These are phyloP conservation scores for Chernovozyma aurita DNA, from an alignment of 1,139 yeast species.

Conservation along the genomic window DNA sequence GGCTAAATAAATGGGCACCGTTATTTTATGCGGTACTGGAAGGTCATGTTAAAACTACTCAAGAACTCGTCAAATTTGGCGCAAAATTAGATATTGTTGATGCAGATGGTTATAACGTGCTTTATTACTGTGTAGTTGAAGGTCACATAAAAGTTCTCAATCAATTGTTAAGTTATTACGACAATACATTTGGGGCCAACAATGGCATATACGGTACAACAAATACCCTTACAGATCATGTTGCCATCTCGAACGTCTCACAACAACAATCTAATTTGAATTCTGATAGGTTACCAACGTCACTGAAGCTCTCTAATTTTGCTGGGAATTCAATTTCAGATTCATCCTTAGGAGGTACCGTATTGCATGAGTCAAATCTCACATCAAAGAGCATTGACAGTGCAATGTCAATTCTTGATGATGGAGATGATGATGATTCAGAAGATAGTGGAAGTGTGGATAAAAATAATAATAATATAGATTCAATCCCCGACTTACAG, in stretches of 20 bases:
- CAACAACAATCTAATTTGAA: background rate
- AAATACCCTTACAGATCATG: background rate
- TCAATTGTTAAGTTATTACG: conserved; percentile 43
- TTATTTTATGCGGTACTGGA: conserved; percentile 86
- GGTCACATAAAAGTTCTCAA: conserved; percentile 82
- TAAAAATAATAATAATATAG: conserved; percentile 37
- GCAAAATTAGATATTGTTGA: conserved; percentile 74
- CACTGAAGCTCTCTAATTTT: no score
- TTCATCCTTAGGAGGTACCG: background rate
- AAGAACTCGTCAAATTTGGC: conserved; percentile 64
- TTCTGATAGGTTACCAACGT: no score
- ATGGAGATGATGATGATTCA: conserved; percentile 35
- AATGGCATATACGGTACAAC: conserved; percentile 9
- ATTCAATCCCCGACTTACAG: conserved; percentile 82
- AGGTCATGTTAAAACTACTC: conserved; percentile 72
- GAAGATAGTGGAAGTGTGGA: conserved; percentile 35
- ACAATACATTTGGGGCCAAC: conserved; percentile 17
- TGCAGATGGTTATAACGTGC: conserved; percentile 76
- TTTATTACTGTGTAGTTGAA: conserved; percentile 90
- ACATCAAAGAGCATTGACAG: conserved; percentile 3
- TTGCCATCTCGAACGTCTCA: background rate
- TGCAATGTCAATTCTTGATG: conserved; percentile 27
- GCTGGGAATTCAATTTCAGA: background rate
- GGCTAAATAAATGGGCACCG: conserved; percentile 91
- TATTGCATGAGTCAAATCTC: conserved; percentile 1